Percentiles rank a stretch among this genome's conserved stretches.
phyloP scores from a whole-genome alignment of 1,284 basidiomycete genomes.

The Cutaneotrichosporon arboriforme region DNA sequence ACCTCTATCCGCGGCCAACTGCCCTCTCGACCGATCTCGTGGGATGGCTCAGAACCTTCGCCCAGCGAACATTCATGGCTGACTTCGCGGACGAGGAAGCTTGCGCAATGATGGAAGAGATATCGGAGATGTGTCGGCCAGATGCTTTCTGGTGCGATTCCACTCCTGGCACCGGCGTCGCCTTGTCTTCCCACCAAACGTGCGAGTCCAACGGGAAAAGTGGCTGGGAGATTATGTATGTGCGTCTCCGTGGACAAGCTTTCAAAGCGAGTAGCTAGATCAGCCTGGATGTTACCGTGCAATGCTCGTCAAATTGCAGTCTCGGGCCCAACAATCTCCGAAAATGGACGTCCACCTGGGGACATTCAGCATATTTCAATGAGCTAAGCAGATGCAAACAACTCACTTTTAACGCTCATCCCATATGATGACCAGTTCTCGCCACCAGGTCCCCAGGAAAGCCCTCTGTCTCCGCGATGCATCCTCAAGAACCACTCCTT shows the following conservation, averaged over 20 bases:
- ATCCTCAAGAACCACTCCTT: slow-evolving; percentile 35
- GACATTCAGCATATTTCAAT: slow-evolving; percentile 1
- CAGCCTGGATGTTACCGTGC: too few relatives aligned
- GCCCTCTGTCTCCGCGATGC: slow-evolving; percentile 22
- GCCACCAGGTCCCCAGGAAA: slow-evolving; percentile 32
- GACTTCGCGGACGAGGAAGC: slow-evolving; percentile 56
- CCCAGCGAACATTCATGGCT: slow-evolving; percentile 56
- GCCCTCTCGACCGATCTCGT: slow-evolving; percentile 57
- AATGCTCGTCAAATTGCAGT: too few relatives aligned
- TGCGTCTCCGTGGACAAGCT: slow-evolving; percentile 58
- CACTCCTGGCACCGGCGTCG: slow-evolving; percentile 24
- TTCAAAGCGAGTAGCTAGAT: neutral
- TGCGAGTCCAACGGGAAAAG: slow-evolving; percentile 9
- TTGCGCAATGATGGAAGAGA: slow-evolving; percentile 59
- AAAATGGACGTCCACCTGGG: slow-evolving; percentile 20
- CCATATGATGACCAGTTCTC: slow-evolving; percentile 29
- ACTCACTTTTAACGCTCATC: slow-evolving; percentile 37
- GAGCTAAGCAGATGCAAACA: too few relatives aligned
- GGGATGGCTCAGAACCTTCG: slow-evolving; percentile 69
- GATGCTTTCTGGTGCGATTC: slow-evolving; percentile 52
- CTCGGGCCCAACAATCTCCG: slow-evolving; percentile 15
- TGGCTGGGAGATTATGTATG: slow-evolving; percentile 67
- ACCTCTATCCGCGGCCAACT: slow-evolving; percentile 64
- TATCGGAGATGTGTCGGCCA: slow-evolving; percentile 55
- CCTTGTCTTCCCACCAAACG: too few relatives aligned